Evolutionary conservation across 805 yeast genomes (phyloP), one percentile per base, ranked within the genome.

Genomic region (Saccharomycopsis fodiens): DNA sequence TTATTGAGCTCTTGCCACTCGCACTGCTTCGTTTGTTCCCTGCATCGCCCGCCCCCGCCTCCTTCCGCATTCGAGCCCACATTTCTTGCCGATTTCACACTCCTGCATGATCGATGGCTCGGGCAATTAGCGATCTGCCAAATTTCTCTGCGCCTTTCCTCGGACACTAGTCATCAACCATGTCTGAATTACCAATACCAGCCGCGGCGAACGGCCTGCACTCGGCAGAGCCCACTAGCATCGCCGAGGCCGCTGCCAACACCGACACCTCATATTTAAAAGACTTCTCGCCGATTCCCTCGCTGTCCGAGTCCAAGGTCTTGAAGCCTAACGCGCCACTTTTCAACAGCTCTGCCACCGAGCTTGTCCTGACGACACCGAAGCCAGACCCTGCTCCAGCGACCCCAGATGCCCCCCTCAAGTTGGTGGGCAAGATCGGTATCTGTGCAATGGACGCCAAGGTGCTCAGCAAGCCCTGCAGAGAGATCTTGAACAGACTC

Each of bases 381-480:
- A 12, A 19, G 25, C 12, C 42, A 4, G 27, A 12, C 27, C 31
- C 30, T 13, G 35, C 10, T 25, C 29, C 29, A 7, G 29, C 29
- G 6, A 3, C 35, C 13, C 21, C 27, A 22, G 23, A 16, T 6
- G 17, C 36, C 12, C 34, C 44, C n/a, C 37, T 17, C 15, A 35
- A 25, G 22, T 6, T 40, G 10, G 45, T 46, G 52, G 97, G 98
- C 34, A 89, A 86, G 54, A 86, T 93, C 55, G 99, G 99, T 44
- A 96, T 93, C 1, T 93, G 99, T 66, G 99, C 99, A 8, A 89
- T 93, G 97, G 99, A 93, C 63, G 82, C 89, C 48, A 93, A 93
- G 63, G 98, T 89, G 1, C 73, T 95, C 58, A 83, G 95, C 37
- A 93, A 93, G 66, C 98, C 99, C 2, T 91, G 97, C 59, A 71